phyloP scores from a whole-genome alignment of 2,329 filamentous ascomycete genomes.

The Venturia nashicola region DNA sequence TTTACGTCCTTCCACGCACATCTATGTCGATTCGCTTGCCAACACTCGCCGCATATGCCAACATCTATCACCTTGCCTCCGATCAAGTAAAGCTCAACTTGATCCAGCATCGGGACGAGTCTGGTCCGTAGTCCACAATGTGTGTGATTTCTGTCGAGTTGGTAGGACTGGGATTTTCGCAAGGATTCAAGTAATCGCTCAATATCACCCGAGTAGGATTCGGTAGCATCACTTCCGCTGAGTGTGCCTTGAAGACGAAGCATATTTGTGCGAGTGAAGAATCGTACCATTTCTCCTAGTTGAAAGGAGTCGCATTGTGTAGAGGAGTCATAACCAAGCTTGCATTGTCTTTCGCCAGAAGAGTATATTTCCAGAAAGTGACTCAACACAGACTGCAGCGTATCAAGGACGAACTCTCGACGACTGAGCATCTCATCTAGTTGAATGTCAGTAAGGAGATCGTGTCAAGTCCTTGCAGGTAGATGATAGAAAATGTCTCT shows the following conservation, averaged over 20 bases:
- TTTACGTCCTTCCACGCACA: conserved; percentile 34
- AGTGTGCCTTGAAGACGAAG: conserved; percentile 40
- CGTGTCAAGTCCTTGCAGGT: not conserved
- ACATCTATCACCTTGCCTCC: conserved; percentile 21
- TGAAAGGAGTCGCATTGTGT: conserved; percentile 66
- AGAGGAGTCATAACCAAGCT: conserved; percentile 61
- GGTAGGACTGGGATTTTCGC: conserved; percentile 57
- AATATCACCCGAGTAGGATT: conserved; percentile 48
- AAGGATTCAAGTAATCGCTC: conserved; percentile 47
- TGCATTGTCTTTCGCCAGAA: conserved; percentile 56
- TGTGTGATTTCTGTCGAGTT: conserved; percentile 59
- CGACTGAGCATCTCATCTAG: conserved; percentile 54
- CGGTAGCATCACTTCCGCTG: conserved; percentile 24
- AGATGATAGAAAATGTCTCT: not conserved
- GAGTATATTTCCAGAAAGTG: conserved; percentile 58
- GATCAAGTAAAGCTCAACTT: conserved; percentile 37
- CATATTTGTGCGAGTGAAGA: conserved; percentile 50
- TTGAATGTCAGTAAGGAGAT: not conserved
- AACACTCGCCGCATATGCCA: conserved; percentile 35
- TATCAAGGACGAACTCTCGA: conserved; percentile 54
- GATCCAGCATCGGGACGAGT: conserved; percentile 53
- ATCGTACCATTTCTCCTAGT: conserved; percentile 64
- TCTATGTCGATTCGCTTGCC: conserved; percentile 24
- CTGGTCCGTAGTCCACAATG: conserved; percentile 60
- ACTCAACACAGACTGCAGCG: conserved; percentile 54